These are phyloP conservation scores for Trichoderma sp. DNA, from an alignment of 2,329 filamentous ascomycete species.

Conservation along the genomic window DNA sequence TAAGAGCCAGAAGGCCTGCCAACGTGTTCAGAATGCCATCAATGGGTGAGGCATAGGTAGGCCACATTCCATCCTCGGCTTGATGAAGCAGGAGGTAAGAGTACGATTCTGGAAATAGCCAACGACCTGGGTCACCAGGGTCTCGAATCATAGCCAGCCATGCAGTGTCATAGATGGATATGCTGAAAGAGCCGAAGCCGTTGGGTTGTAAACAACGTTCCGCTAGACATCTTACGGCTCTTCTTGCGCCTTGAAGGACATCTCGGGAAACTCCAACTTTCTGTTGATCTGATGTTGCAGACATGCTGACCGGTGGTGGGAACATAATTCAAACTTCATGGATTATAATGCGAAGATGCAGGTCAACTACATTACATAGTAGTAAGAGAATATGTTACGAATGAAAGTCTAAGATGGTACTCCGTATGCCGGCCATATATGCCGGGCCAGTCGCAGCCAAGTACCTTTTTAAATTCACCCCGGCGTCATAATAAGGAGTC, in stretches of 20 bases:
- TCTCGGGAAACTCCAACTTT: neutral
- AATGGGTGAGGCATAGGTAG: neutral
- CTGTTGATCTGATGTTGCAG: neutral
- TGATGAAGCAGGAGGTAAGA: slow-evolving; percentile 18
- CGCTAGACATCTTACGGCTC: neutral
- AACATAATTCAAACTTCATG: too few species aligned
- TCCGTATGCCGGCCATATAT: neutral
- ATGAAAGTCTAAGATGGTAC: neutral
- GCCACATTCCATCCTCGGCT: slow-evolving; percentile 16
- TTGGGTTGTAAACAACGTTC: neutral
- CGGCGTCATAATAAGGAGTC: neutral
- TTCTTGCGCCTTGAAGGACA: neutral
- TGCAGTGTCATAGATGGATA: slow-evolving; percentile 22
- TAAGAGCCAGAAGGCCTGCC: slow-evolving; percentile 19
- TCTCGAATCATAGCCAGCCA: slow-evolving; percentile 22
- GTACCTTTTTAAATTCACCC: neutral
- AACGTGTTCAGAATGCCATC: slow-evolving; percentile 23
- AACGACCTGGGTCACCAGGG: neutral
- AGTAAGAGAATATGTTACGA: neutral
- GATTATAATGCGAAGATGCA: neutral
- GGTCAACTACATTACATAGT: neutral
- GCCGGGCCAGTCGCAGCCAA: neutral
- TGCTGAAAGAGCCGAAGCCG: neutral
- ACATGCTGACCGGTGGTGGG: neutral
- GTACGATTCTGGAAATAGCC: slow-evolving; percentile 23